phyloP scores from a whole-genome alignment of 495 filamentous ascomycete species.

The Beverwykella pulmonaria region DNA sequence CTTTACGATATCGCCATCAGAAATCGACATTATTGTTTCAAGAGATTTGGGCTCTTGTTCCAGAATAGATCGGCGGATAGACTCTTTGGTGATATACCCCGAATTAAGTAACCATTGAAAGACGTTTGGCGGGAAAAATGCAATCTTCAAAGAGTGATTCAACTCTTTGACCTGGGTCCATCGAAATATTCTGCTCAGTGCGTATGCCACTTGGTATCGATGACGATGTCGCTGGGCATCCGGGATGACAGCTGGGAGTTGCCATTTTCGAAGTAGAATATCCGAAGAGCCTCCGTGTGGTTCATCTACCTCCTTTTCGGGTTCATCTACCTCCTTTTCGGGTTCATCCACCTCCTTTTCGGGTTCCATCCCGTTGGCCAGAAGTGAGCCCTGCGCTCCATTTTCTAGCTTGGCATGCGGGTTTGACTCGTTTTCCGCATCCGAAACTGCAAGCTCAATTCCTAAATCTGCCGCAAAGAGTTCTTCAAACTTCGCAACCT shows the following conservation, averaged over 20 bases:
- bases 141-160: constrained; percentile 26
- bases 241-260: constrained; percentile 16
- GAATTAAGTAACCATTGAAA: constrained; percentile 44
- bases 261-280: constrained; percentile 23
- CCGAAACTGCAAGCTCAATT: constrained; percentile 12
- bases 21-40: not conserved
- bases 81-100: constrained; percentile 39
- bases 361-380: constrained; percentile 19
- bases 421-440: not conserved
- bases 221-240: constrained; percentile 36
- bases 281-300: not conserved
- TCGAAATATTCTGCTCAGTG: constrained; percentile 59
- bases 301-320: constrained; percentile 1
- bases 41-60: not conserved
- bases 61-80: constrained; percentile 36
- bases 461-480: constrained; percentile 46
- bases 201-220: constrained; percentile 53
- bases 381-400: not conserved
- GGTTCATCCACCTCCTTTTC: not conserved
- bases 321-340: not conserved
- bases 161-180: constrained; percentile 36
- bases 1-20: constrained; percentile 42
- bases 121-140: constrained; percentile 45
- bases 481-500: constrained; percentile 58
- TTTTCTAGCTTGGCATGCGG: constrained; percentile 4